These are phyloP conservation scores for Monosporascus sp. DNA, from an alignment of 2,329 filamentous ascomycete genomes.

Conservation along the genomic window DNA sequence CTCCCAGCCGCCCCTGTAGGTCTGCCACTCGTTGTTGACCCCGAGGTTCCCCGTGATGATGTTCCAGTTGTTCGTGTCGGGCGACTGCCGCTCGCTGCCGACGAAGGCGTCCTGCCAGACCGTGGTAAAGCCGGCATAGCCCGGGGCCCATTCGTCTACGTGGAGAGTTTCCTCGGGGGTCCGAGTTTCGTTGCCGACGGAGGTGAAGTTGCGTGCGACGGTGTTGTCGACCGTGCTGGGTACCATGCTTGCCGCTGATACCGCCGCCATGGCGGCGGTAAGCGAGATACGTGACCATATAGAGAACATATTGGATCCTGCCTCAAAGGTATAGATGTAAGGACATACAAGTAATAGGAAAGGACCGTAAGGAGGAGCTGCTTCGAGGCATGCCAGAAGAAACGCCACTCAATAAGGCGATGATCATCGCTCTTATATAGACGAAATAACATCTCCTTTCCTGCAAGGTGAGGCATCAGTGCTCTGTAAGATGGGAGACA, in stretches of 20 bases:
- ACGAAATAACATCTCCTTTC: not conserved
- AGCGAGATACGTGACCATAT: not conserved
- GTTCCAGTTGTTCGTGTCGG: slow-evolving; percentile 40
- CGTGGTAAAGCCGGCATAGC: slow-evolving; percentile 34
- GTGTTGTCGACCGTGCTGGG: not conserved
- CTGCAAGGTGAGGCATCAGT: not conserved
- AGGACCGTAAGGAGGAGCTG: not conserved
- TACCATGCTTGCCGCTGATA: not conserved
- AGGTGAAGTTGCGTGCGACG: not conserved
- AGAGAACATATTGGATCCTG: not conserved
- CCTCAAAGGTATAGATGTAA: not conserved
- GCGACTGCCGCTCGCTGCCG: slow-evolving; percentile 32
- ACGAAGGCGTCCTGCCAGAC: slow-evolving; percentile 43
- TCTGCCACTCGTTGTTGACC: slow-evolving; percentile 45
- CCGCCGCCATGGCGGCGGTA: not conserved
- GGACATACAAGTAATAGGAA: not conserved
- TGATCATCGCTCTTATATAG: not conserved
- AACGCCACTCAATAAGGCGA: not conserved
- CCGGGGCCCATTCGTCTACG: slow-evolving; percentile 21
- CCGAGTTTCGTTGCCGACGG: not conserved
- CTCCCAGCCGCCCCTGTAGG: slow-evolving; percentile 36
- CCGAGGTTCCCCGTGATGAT: slow-evolving; percentile 34
- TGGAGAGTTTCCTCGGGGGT: not conserved
- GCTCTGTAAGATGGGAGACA: not conserved
- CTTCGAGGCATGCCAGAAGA: not conserved